Evolutionary conservation across 495 filamentous ascomycete genomes (phyloP).

Genomic region (Trypethelium eluteriae): DNA sequence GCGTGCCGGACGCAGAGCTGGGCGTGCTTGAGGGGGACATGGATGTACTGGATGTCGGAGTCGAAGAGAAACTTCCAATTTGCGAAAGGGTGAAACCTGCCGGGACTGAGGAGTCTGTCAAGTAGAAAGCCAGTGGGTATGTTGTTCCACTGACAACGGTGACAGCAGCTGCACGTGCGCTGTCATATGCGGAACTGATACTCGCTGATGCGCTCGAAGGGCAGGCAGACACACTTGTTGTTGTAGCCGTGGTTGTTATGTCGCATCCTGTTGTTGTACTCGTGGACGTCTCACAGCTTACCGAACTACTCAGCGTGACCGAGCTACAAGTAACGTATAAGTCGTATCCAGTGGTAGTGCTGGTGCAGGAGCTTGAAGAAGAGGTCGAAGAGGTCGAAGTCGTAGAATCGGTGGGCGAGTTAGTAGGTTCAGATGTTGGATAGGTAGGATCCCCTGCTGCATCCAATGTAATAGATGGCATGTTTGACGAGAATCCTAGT

Average conservation of each 20-base stretch:
- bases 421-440: not conserved
- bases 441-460: not conserved
- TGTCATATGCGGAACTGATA: not conserved
- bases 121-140: not conserved
- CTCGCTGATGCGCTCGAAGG: slow-evolving; percentile 1
- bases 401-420: not conserved
- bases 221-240: not conserved
- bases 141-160: not conserved
- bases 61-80: slow-evolving; percentile 1
- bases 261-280: not conserved
- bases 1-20: not conserved
- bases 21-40: not conserved
- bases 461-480: slow-evolving; percentile 5
- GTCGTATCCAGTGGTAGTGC: slow-evolving; percentile 1
- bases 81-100: not conserved
- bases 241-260: not conserved
- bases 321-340: slow-evolving; percentile 1
- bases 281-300: slow-evolving; percentile 6
- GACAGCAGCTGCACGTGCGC: not conserved
- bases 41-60: not conserved
- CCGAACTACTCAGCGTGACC: not conserved
- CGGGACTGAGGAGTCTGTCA: not conserved
- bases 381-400: not conserved
- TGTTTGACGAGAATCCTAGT: slow-evolving; percentile 2
- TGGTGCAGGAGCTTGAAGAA: slow-evolving; percentile 8